A percentile compares a stretch with the other conserved stretches of the same genome.
These are phyloP conservation scores for Boletus sensibilis DNA, from an alignment of 768 basidiomycete species.

Conservation along the genomic window DNA sequence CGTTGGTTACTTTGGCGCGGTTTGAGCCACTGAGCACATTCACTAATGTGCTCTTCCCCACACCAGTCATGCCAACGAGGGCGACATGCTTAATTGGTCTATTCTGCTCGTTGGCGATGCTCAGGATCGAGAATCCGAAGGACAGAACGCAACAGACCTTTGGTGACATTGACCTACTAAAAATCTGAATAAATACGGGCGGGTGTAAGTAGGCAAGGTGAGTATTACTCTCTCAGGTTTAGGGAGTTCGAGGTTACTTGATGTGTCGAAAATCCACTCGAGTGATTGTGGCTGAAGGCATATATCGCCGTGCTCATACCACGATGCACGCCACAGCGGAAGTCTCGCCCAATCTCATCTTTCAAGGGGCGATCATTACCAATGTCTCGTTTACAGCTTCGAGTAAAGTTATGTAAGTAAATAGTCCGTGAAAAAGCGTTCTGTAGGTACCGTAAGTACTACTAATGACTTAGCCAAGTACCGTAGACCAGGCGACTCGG, in stretches of 20 bases:
- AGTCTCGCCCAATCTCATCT: neutral
- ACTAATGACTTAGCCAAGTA: neutral
- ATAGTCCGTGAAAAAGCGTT: neutral
- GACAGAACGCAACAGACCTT: constrained; percentile 2
- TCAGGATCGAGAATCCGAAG: neutral
- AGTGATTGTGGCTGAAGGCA: constrained; percentile 2
- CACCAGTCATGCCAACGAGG: constrained; percentile 14
- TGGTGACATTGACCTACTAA: neutral
- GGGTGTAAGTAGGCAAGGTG: neutral
- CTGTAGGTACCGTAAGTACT: neutral
- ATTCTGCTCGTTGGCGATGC: neutral
- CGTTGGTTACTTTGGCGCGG: constrained; percentile 4
- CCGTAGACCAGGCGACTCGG: neutral
- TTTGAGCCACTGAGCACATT: constrained; percentile 9
- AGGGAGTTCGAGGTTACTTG: neutral
- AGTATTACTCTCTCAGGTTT: neutral
- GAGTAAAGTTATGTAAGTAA: neutral
- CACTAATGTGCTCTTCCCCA: constrained; percentile 17
- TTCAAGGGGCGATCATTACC: neutral
- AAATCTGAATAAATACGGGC: neutral
- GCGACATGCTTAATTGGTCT: constrained; percentile 9
- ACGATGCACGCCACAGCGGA: constrained; percentile 1
- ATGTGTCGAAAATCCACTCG: neutral
- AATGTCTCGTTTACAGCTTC: neutral
- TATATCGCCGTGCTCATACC: neutral